A percentile compares a stretch with the other conserved stretches of the same genome.
phyloP scores from a whole-genome alignment of 2,329 filamentous ascomycete genomes.

The Xylariaceae sp. region DNA sequence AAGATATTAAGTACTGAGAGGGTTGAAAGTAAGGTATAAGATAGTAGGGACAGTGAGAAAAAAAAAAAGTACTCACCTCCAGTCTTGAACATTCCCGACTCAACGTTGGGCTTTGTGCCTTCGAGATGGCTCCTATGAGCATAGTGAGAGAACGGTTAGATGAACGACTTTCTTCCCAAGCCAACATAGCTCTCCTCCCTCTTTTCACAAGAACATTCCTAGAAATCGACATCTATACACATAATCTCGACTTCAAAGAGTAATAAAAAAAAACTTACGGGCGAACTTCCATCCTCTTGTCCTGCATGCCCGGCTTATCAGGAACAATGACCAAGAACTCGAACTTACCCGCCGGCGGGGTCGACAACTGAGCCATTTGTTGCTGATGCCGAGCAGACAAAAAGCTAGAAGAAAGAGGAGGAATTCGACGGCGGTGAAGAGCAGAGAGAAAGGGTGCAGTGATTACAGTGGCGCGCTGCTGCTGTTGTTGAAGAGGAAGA shows the following conservation, averaged over 20 bases:
- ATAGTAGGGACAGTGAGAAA: background rate
- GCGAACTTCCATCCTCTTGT: constrained; percentile 60
- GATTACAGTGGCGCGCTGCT: background rate
- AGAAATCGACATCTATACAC: background rate
- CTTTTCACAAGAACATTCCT: background rate
- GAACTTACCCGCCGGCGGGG: constrained; percentile 22
- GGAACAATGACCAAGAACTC: constrained; percentile 65
- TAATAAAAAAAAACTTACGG: constrained; percentile 39
- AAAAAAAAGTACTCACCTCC: constrained; percentile 52
- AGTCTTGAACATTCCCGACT: constrained; percentile 57
- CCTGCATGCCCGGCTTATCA: constrained; percentile 57
- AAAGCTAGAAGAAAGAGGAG: too few relatives aligned
- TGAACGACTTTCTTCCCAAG: constrained; percentile 17
- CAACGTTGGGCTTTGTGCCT: constrained; percentile 47
- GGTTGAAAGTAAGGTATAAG: too few relatives aligned
- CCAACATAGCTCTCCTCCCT: background rate
- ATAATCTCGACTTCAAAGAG: background rate
- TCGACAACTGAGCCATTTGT: constrained; percentile 23
- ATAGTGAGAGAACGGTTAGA: background rate
- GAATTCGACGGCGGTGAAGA: too few relatives aligned
- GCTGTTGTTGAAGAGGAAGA: too few relatives aligned
- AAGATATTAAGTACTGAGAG: too few relatives aligned
- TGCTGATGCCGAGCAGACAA: too few relatives aligned
- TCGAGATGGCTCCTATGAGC: constrained; percentile 49
- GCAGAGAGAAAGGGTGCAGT: background rate